Conservation (phyloP, 2,329 filamentous ascomycete genomes). For the Exophiala aquamarina region DNA sequence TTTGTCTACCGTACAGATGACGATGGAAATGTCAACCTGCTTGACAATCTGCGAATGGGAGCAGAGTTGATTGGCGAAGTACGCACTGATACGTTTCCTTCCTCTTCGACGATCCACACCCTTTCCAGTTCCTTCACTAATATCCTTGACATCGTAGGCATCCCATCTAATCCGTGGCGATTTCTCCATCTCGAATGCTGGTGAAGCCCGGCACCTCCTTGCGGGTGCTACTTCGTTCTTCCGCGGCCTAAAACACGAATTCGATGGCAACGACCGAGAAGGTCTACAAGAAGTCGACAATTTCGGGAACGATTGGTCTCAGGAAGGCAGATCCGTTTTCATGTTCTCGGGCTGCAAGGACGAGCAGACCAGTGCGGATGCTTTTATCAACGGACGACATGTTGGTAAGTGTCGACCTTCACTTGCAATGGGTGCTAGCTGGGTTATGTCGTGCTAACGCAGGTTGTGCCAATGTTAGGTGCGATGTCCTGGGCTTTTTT, state of each 20-base stretch:
- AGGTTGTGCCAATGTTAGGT: conserved; percentile 5
- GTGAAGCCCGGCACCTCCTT: conserved; percentile 53
- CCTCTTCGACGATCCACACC: not conserved
- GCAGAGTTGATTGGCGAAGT: conserved; percentile 52
- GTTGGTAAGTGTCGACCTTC: conserved; percentile 24
- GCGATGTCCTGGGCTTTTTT: conserved; percentile 29
- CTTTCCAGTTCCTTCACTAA: not conserved
- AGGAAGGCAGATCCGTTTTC: conserved; percentile 49
- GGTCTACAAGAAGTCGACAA: conserved; percentile 43
- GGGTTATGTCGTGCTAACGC: conserved; percentile 9
- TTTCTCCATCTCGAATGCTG: conserved; percentile 40
- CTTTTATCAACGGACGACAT: conserved; percentile 43
- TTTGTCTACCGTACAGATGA: conserved; percentile 58
- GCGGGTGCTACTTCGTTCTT: conserved; percentile 57
- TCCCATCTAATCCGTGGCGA: conserved; percentile 49
- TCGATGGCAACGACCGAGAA: conserved; percentile 46
- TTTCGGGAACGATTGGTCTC: conserved; percentile 46
- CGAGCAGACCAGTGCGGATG: conserved; percentile 53
- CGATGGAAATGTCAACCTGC: conserved; percentile 56
- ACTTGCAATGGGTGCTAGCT: not conserved
- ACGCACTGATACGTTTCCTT: no score
- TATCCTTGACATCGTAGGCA: conserved; percentile 6
- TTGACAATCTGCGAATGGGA: conserved; percentile 57
- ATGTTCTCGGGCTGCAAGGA: conserved; percentile 55
- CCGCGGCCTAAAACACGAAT: conserved; percentile 35